Evolutionary conservation across 108 stramenopile species (phyloP), one percentile per base, ranked within the genome.

Genomic region (Schizochytrium sp.): DNA sequence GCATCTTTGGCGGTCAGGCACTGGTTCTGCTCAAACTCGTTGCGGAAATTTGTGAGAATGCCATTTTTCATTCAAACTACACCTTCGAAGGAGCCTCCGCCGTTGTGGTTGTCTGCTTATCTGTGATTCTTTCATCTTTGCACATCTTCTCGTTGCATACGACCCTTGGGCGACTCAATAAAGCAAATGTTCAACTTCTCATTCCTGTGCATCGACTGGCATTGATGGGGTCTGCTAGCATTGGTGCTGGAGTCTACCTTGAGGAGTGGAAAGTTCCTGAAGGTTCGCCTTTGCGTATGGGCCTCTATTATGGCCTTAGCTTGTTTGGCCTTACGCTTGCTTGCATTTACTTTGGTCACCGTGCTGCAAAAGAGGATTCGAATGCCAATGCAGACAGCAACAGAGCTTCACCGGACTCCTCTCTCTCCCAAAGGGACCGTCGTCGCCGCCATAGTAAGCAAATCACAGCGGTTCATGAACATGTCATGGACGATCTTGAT

Each of bases 211-310:
- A 83, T 42, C 76, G 76, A 10, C 53, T 83, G 10, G 76, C 76
- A 5, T 53, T 83, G 50, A 49, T 83, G 50, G 76, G 47, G 38
- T 83, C 76, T 1, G 76, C 76, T 50, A 83, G 47, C 53, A 55
- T 83, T 42, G 76, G 76, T 17, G 76, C 76, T n/a, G 76, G 17
- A 10, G 47, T 83, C 3, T 83, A 83, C 76, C 53, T 83, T 10
- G 76, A 83, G 28, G 76, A 83, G 28, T 83, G 76, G 76, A 55
- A 83, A 40, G 76, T 83, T 42, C 76, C 47, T 5, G 76, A 83
- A 40, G 47, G 50, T 8, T 38, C 17, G 12, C 12, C 64, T 44
- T 0, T 69, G 64, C 64, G 28, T 44, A 38, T 69, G 19, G 64
- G 64, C 12, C 2, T 69, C 28, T 69, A 69, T 44, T 69, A 69